Percentiles rank a stretch among this genome's conserved stretches.
These are phyloP conservation scores for Thamnidium elegans DNA, from an alignment of 192 early-diverging fungal genomes.

Conservation along the genomic window DNA sequence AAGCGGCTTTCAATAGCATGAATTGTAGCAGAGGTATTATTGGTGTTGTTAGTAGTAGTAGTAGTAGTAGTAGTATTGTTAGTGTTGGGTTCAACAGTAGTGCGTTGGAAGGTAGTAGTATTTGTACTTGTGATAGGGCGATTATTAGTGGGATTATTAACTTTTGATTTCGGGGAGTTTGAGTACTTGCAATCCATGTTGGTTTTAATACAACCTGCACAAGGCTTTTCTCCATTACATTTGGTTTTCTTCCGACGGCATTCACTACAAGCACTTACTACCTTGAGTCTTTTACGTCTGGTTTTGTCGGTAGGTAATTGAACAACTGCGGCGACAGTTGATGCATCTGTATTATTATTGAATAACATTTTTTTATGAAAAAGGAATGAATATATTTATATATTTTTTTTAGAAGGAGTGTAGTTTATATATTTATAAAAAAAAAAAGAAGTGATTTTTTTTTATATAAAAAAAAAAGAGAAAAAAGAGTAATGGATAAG, in stretches of 20 bases:
- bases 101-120: neutral
- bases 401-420: constrained; percentile 1
- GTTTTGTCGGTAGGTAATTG: constrained; percentile 9
- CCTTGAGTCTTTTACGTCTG: constrained; percentile 26
- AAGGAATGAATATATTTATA: constrained; percentile 1
- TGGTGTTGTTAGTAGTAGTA: neutral
- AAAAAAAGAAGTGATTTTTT: neutral
- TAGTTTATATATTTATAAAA: neutral
- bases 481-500: neutral
- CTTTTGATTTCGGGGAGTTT: constrained; percentile 18
- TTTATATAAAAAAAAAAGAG: constrained; percentile 3
- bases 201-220: constrained; percentile 23
- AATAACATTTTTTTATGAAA: constrained; percentile 1
- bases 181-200: constrained; percentile 22
- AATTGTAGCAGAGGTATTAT: constrained; percentile 2
- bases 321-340: neutral
- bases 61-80: neutral
- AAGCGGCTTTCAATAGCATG: constrained; percentile 21
- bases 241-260: constrained; percentile 29
- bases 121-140: neutral
- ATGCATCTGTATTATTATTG: neutral
- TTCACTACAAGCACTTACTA: constrained; percentile 24
- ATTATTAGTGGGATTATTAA: neutral
- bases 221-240: constrained; percentile 28
- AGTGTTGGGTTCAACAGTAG: neutral